Evolutionary conservation across 2,329 filamentous ascomycete species (phyloP), one percentile per base, ranked within the genome.

Genomic region (Aureobasidium sp.): DNA sequence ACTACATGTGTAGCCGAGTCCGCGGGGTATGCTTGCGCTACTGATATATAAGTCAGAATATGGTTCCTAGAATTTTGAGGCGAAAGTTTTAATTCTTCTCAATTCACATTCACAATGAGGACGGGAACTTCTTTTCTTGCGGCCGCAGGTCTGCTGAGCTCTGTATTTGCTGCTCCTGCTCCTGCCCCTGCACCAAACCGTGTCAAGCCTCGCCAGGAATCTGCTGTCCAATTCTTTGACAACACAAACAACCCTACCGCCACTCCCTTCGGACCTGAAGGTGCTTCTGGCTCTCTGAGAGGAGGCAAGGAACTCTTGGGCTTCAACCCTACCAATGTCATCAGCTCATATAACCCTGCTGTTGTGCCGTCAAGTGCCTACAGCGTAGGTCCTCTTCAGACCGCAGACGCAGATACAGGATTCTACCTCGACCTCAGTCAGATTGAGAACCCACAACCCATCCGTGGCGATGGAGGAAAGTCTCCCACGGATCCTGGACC

Each of bases 391-490:
- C 67, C 69, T 5, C 73, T 70, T n/a, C 75, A 77, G 56, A 67
- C 69, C 3, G 71, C 71, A 59, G 71, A 76, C 53, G 62, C 69
- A 27, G 69, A 76, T 26, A 68, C 75, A 7, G 75, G 75, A 5
- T 64, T 78, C 2, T 75, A 73, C 62, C 70, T 77, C 26, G 73
- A 76, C 56, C 67, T 77, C 2, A 68, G 69, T 0, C 68, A 69
- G 17, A 71, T 76, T 3, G 71, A 76, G 64, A 76, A 77, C 55
- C 74, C 75, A 4, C 75, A 77, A 44, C 75, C 74, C 0, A 75
- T 77, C 29, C 69, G 72, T 39, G 74, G 74, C n/a, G 37, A 17
- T 4, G 68, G 69, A 17, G 70, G 65, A 7, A 71, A 71, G n/a
- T 68, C 66, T 3, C 73, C 75, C 0, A 78, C 74, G 0, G 75